Percentiles rank a stretch among this genome's conserved stretches.
These are phyloP conservation scores for Diaporthe citri DNA, from an alignment of 2,329 filamentous ascomycete genomes.

Conservation along the genomic window DNA sequence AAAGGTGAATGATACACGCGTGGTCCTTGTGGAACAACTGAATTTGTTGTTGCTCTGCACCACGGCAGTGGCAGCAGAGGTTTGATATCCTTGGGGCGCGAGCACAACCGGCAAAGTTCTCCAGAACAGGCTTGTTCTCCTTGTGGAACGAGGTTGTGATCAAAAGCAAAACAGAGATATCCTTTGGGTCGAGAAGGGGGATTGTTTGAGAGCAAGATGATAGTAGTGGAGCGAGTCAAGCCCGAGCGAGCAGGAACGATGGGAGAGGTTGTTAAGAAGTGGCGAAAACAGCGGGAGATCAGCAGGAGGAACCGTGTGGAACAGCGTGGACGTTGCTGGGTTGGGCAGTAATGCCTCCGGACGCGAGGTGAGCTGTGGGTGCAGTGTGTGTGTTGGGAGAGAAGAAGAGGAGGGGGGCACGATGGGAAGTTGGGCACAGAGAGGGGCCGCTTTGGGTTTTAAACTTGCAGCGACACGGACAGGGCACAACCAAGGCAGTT, in stretches of 20 bases:
- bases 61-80: constrained; percentile 33
- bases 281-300: constrained; percentile 40
- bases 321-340: constrained; percentile 29
- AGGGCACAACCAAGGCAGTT: constrained; percentile 31
- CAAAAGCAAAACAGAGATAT: constrained; percentile 34
- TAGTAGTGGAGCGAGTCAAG: constrained; percentile 36
- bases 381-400: constrained; percentile 19
- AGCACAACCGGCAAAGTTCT: constrained; percentile 28
- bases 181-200: constrained; percentile 20
- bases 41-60: constrained; percentile 33
- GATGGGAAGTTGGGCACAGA: constrained; percentile 39
- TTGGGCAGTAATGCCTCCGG: constrained; percentile 40
- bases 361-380: constrained; percentile 25
- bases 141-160: constrained; percentile 28
- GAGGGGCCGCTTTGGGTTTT: constrained; percentile 41
- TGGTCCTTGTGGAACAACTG: constrained; percentile 39
- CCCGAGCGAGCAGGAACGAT: constrained; percentile 18
- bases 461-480: constrained; percentile 38
- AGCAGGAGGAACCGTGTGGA: constrained; percentile 38
- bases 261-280: constrained; percentile 37
- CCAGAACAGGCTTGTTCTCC: constrained; percentile 40
- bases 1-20: constrained; percentile 26
- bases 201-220: constrained; percentile 27
- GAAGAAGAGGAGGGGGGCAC: constrained; percentile 26
- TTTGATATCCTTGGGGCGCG: constrained; percentile 24